Conservation (phyloP, 2,329 filamentous ascomycete species). For the Teratosphaeria epicoccoides region DNA sequence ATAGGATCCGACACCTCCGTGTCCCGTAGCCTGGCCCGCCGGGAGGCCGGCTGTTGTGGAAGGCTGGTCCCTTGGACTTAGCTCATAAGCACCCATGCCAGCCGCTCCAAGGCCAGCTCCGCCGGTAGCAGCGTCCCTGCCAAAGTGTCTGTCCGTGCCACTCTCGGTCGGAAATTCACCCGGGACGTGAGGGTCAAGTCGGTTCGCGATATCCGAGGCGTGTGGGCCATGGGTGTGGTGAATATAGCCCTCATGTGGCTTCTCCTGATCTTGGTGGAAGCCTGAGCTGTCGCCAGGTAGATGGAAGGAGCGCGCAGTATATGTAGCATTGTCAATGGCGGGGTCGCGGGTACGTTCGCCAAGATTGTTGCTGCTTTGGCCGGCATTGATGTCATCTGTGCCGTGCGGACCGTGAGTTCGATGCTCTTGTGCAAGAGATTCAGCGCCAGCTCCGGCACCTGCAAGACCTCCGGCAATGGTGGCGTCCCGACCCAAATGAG, state of each 20-base stretch:
- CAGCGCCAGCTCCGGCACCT: not conserved
- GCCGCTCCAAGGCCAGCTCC: constrained; percentile 11
- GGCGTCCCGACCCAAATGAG: not conserved
- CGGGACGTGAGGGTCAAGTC: constrained; percentile 27
- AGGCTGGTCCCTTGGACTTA: not conserved
- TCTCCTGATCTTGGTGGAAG: constrained; percentile 6
- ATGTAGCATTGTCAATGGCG: constrained; percentile 17
- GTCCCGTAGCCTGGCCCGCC: constrained; percentile 12
- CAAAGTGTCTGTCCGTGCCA: constrained; percentile 10
- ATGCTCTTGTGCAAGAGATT: not conserved
- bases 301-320: constrained; percentile 17
- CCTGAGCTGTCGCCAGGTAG: constrained; percentile 7
- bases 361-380: not conserved
- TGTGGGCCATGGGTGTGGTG: constrained; percentile 17
- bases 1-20: constrained; percentile 17
- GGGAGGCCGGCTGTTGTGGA: not conserved
- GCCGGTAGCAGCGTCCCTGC: constrained; percentile 14
- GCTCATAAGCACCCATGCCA: constrained; percentile 8
- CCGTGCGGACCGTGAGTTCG: not conserved
- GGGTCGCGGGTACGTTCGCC: not conserved
- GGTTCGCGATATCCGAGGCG: constrained; percentile 15
- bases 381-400: constrained; percentile 4
- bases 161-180: constrained; percentile 21
- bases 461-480: not conserved
- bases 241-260: constrained; percentile 8